phyloP scores from a whole-genome alignment of 2,329 filamentous ascomycete species.

The Lasiodiplodia hormozganensis region DNA sequence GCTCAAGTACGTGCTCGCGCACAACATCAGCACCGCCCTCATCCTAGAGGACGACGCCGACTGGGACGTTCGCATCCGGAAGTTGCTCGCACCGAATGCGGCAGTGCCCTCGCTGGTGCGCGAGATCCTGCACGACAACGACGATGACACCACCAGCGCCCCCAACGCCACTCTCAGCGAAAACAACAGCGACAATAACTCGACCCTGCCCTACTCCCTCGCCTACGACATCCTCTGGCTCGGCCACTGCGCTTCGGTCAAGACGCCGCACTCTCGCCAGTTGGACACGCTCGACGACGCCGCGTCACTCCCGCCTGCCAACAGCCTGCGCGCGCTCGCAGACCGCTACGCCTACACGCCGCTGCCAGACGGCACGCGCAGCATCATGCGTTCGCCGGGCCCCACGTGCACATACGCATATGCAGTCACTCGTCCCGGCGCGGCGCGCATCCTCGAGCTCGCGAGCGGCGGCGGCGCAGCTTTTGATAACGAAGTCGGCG shows the following conservation, averaged over 20 bases:
- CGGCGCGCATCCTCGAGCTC: constrained; percentile 35
- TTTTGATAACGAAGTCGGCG: constrained; percentile 26
- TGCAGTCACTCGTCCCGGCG: constrained; percentile 32
- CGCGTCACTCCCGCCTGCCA: constrained; percentile 34
- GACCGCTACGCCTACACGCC: constrained; percentile 34
- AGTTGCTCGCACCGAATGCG: constrained; percentile 30
- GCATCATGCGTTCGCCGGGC: constrained; percentile 28
- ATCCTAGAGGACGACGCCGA: constrained; percentile 37
- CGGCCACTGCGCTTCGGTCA: constrained; percentile 43
- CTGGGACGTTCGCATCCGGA: constrained; percentile 35
- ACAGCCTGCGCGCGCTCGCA: constrained; percentile 32
- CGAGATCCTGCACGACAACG: background rate
- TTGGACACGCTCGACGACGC: constrained; percentile 28
- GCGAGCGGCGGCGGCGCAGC: constrained; percentile 14
- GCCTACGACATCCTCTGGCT: constrained; percentile 47
- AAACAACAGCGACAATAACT: constrained; percentile 21
- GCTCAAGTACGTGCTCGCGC: constrained; percentile 19
- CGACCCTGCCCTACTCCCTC: constrained; percentile 39
- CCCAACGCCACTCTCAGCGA: background rate
- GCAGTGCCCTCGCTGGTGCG: constrained; percentile 7
- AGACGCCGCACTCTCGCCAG: constrained; percentile 32
- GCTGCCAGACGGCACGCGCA: constrained; percentile 32
- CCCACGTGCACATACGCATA: constrained; percentile 31
- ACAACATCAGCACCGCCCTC: constrained; percentile 32
- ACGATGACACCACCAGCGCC: background rate